Evolutionary conservation across 2,329 filamentous ascomycete species (phyloP), one percentile per base, ranked within the genome.

Genomic region (Penicillium crustosum): DNA sequence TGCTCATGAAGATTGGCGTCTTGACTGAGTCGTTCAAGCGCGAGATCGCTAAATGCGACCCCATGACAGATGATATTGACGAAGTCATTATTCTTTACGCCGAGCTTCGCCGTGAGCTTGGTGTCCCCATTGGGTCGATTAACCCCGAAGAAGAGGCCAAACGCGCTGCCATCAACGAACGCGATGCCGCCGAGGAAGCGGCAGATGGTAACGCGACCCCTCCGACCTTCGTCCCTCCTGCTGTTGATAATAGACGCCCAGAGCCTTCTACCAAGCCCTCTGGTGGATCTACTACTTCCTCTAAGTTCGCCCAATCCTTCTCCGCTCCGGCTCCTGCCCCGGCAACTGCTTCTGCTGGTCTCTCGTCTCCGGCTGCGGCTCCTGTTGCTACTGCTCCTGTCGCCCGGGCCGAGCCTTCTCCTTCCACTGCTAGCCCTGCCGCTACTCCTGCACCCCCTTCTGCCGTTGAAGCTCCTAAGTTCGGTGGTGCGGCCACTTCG

Each of bases 11-110:
- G 33, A 50, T 77, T 17, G 71, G 70, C 31, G 61, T 65, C 17
- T 57, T 78, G 54, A 77, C 77, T 54, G 61, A 68, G 33, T 65
- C 62, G 21, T 74, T 78, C 59, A 68, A 75, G 53, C 65, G 66
- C 8, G 65, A 71, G 44, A 49, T 78, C 12, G 62, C 68, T 12
- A 60, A 62, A 4, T 58, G 71, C 25, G 66, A 77, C 55, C 71
- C 75, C 6, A 60, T 66, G 17, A 68, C 51, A 2, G 61, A 75
- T 45, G 67, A 71, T 44, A 73, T 78, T 49, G 75, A 77, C 53
- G 59, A 64, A 17, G 36, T 75, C 35, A 64, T 79, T 29, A 61
- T 72, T 6, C 72, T 72, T 52, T 79, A 78, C 58, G 62, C 75
- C 50, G 70, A 69, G 44, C 66, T 73, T 51, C 75, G 77, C 44